A percentile compares a stretch with the other conserved stretches of the same genome.
phyloP scores from a whole-genome alignment of 2,329 filamentous ascomycete genomes.

The Tolypocladium tropicale region DNA sequence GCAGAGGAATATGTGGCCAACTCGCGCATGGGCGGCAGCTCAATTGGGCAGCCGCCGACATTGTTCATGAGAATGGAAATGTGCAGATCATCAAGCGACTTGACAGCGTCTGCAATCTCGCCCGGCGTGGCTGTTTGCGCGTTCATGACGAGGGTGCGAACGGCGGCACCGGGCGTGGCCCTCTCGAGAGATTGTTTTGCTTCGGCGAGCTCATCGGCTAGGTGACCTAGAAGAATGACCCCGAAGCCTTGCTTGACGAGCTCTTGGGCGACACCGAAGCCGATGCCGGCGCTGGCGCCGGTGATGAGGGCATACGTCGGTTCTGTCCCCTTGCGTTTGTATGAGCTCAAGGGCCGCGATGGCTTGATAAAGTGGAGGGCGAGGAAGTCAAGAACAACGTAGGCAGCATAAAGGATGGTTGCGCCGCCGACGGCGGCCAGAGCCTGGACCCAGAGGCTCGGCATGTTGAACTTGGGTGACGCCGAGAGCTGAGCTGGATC shows the following conservation, averaged over 20 bases:
- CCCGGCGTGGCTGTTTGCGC: slow-evolving; percentile 14
- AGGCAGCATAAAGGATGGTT: slow-evolving; percentile 4
- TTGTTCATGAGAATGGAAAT: slow-evolving; percentile 24
- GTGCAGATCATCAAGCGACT: slow-evolving; percentile 8
- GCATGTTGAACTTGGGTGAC: not conserved
- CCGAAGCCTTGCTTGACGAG: slow-evolving; percentile 21
- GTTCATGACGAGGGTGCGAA: slow-evolving; percentile 19
- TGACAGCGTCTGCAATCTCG: slow-evolving; percentile 13
- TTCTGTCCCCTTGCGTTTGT: slow-evolving; percentile 10
- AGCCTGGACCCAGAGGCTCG: not conserved
- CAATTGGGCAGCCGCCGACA: slow-evolving; percentile 17
- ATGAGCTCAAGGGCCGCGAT: slow-evolving; percentile 9
- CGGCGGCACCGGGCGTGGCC: slow-evolving; percentile 9
- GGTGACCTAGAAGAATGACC: slow-evolving; percentile 20
- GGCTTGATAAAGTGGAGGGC: slow-evolving; percentile 11
- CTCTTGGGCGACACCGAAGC: slow-evolving; percentile 20
- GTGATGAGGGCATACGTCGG: slow-evolving; percentile 21
- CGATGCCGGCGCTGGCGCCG: slow-evolving; percentile 23
- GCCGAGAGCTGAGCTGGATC: not conserved
- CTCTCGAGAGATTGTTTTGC: slow-evolving; percentile 12
- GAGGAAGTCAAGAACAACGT: slow-evolving; percentile 4
- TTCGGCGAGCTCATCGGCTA: slow-evolving; percentile 15
- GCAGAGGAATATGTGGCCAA: slow-evolving; percentile 14
- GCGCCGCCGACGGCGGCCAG: slow-evolving; percentile 10
- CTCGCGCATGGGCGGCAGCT: slow-evolving; percentile 14